phyloP scores from a whole-genome alignment of 1,139 yeast species.

The Debaryomycetaceae sp. region DNA sequence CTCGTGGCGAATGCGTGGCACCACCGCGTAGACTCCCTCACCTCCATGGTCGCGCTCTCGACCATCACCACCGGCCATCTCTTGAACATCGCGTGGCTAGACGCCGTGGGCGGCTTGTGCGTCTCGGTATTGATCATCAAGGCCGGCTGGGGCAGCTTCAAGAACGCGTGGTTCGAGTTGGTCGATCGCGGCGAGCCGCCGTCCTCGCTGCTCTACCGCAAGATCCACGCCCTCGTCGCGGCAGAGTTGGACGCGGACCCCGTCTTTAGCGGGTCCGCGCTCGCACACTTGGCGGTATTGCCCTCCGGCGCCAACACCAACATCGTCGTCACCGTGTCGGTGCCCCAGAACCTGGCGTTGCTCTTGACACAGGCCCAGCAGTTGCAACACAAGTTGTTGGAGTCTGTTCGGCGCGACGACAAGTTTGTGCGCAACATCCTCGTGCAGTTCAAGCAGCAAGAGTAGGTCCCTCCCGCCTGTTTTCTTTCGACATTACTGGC shows the following conservation, averaged over 20 bases:
- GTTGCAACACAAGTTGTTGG: constrained; percentile 16
- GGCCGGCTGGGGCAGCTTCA: constrained; percentile 75
- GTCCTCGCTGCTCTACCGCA: constrained; percentile 19
- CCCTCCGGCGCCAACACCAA: constrained; percentile 64
- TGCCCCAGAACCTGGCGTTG: constrained; percentile 10
- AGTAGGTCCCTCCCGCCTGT: too few relatives aligned
- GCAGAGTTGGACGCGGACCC: constrained; percentile 10
- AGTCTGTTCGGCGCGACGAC: constrained; percentile 18
- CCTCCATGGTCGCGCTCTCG: constrained; percentile 80
- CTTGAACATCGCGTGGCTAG: constrained; percentile 71
- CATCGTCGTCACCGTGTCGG: constrained; percentile 14
- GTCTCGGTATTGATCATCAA: constrained; percentile 73
- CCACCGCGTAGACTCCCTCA: constrained; percentile 89
- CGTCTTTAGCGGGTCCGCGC: constrained; percentile 12
- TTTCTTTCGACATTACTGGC: too few relatives aligned
- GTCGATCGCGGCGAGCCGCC: constrained; percentile 45
- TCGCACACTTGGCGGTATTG: constrained; percentile 43
- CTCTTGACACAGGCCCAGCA: constrained; percentile 16
- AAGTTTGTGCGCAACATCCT: constrained; percentile 25
- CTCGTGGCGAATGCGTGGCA: constrained; percentile 98
- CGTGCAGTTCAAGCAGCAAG: constrained; percentile 11
- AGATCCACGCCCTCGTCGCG: constrained; percentile 12
- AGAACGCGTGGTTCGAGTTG: constrained; percentile 60
- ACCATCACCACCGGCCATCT: constrained; percentile 83
- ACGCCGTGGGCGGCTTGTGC: constrained; percentile 80